Conservation (phyloP, 2,329 filamentous ascomycete genomes). For the Claviceps spartinae region DNA sequence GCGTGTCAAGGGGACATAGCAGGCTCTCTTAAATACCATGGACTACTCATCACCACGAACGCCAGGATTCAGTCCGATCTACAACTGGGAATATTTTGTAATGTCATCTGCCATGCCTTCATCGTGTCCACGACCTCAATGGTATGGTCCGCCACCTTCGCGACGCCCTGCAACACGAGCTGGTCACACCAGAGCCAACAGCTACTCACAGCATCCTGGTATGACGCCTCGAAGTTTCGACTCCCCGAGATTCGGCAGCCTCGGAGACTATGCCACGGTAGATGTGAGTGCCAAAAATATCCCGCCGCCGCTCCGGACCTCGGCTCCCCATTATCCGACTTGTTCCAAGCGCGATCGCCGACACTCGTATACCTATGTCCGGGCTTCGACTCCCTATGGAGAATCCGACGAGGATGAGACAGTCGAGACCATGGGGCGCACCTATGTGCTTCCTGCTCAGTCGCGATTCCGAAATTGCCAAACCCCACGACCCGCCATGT, state of each 20-base stretch:
- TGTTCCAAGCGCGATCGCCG: slow-evolving; percentile 37
- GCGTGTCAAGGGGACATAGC: slow-evolving; percentile 20
- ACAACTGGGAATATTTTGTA: slow-evolving; percentile 39
- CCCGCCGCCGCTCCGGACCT: slow-evolving; percentile 29
- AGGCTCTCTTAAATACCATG: slow-evolving; percentile 23
- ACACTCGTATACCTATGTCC: slow-evolving; percentile 44
- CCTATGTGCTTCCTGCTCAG: slow-evolving; percentile 38
- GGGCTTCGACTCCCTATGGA: slow-evolving; percentile 43
- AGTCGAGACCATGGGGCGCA: slow-evolving; percentile 37
- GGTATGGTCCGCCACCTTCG: slow-evolving; percentile 33
- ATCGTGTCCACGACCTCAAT: slow-evolving; percentile 40
- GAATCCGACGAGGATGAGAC: slow-evolving; percentile 53
- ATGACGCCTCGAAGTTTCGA: slow-evolving; percentile 34
- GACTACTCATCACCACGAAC: slow-evolving; percentile 27
- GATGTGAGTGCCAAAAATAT: slow-evolving; percentile 49
- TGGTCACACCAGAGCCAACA: slow-evolving; percentile 23
- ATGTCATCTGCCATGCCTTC: slow-evolving; percentile 43
- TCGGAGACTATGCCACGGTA: slow-evolving; percentile 49
- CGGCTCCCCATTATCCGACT: slow-evolving; percentile 19
- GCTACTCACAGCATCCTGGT: slow-evolving; percentile 22
- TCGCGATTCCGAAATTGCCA: slow-evolving; percentile 25
- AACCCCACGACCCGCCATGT: slow-evolving; percentile 23
- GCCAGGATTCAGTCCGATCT: slow-evolving; percentile 33
- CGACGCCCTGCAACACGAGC: slow-evolving; percentile 42
- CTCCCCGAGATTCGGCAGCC: slow-evolving; percentile 49